Percentiles rank a stretch among this genome's conserved stretches.
These are phyloP conservation scores for Arabis alpina DNA, from an alignment of 345 rosid genomes.

Conservation along the genomic window DNA sequence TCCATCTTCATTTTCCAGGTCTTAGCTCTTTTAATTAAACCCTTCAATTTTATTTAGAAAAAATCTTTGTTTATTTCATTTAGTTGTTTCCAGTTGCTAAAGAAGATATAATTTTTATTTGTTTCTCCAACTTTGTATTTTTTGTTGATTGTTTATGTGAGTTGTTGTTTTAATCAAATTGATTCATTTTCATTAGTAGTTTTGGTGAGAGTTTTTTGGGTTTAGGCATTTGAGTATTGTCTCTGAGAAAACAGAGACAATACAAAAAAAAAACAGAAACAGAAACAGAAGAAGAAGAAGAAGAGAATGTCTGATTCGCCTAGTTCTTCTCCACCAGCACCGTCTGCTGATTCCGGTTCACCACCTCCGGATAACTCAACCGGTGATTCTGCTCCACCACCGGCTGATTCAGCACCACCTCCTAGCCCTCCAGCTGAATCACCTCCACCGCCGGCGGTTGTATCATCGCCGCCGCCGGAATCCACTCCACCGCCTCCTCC, in stretches of 20 bases:
- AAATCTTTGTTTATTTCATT: background rate
- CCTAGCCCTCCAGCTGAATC: conserved; percentile 36
- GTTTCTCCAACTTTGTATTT: background rate
- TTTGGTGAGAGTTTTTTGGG: conserved; percentile 1
- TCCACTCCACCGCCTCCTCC: conserved; percentile 31
- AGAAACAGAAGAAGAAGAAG: background rate
- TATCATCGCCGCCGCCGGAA: conserved; percentile 25
- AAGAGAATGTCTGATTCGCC: conserved; percentile 49
- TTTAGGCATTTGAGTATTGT: conserved; percentile 13
- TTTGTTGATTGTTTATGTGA: background rate
- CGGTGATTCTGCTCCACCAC: conserved; percentile 37
- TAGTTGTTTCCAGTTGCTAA: conserved; percentile 34
- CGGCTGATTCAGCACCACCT: conserved; percentile 36
- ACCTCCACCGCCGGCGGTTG: background rate
- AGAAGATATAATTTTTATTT: background rate
- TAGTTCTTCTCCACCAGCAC: conserved; percentile 45
- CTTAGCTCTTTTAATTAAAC: background rate
- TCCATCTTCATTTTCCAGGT: conserved; percentile 33
- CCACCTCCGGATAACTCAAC: conserved; percentile 33
- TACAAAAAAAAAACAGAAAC: background rate
- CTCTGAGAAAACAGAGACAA: background rate
- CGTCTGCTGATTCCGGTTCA: background rate
- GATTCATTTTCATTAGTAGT: background rate
- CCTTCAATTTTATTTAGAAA: background rate
- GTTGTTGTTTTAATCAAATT: conserved; percentile 23